Evolutionary conservation across 192 early-diverging fungal genomes (phyloP), one percentile per base, ranked within the genome.

Genomic region (Entomortierella lignicola): DNA sequence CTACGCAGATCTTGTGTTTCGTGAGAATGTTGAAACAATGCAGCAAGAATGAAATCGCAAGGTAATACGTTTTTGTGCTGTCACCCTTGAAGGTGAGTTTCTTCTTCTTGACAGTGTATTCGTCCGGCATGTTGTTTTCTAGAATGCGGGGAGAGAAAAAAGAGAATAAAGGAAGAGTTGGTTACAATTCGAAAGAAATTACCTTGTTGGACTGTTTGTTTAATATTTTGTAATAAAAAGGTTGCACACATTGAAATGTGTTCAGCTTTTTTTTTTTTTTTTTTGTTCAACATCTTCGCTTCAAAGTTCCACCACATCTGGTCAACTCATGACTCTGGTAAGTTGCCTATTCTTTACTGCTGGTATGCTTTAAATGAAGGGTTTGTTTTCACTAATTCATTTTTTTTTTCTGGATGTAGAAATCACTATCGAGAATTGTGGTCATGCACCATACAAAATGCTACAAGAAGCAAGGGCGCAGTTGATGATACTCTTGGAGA

Each of bases 61-160:
- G 18, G 18, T 21, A 15, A 47, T 80, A 89, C 89, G 83, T 89
- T 50, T 84, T 75, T 26, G 73, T 73, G 20, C 85, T 86, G 8
- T 91, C 90, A 13, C 90, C 90, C 72, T 90, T 91, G 71, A 91
- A 91, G 12, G 59, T 66, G 29, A 91, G 83, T 59, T 89, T 90
- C 25, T 72, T 73, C 60, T 82, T 84, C 26, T 71, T 81, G 60
- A 72, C 77, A 37, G 66, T 66, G 65, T 82, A 81, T 34, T 84
- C 77, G 75, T 79, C 63, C 26, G 67, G 61, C 75, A 79, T 79
- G 29, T n/a, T 73, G 23, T 15, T 47, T 21, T 30, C 17, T 31
- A 30, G 47, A 39, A 30, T 21, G 25, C 5, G 15, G 56, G 23
- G 52, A 29, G 15, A 54, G 52, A 54, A 54, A 29, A 13, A 27